Base-by-base conservation (phyloP, 768 basidiomycete species). In the Rhizopogon vulgaris region DNA sequence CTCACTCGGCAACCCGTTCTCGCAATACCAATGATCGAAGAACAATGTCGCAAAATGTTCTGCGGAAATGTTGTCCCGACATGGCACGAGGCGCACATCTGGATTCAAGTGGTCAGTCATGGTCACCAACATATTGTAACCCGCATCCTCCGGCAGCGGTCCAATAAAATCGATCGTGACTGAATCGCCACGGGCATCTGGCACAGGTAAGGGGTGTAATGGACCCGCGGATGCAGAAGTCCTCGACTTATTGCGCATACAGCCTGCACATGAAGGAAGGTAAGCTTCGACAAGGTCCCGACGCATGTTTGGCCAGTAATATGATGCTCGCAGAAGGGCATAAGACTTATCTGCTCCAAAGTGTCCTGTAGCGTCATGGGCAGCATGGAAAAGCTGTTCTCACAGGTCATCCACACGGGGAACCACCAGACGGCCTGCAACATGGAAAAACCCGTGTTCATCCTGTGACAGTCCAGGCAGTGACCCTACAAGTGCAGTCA, bases 151-250 rank as follows among this genome's bases (percentile, higher is more conserved):
- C 0, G 68, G 72, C 0, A 72, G 48, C 0, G 69, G 72, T 0
- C 69, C 70, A 15, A 73, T 56, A 38, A 73, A 70, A 49, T 71
- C 64, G 3, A 71, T 60, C 1, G 61, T 57, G 1, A 70, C 55
- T 8, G 51, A 52, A 17, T 61, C 55, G 3, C 59, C 53, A 7
- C 59, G 53, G 3, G 25, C 42, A 25, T 66, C 58, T 3, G 60
- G 63, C 0, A 66, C 47, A 2, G 64, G 58, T 0, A 67, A 52
- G 0, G 59, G 61, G 25, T 53, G 52, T 10, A 59, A 51, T 11
- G 63, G 57, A 22, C 60, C 55, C 5, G 57, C 11, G 41, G 58
- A 52, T 41, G 48, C 11, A 52, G n/a, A n/a, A n/a, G n/a, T 34
- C 0, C 58, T 60, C 9, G 25, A 39, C 46, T 70, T 69, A 53